Conservation (phyloP, 176 grass and related monocot genomes). For the Elymus sibiricus region DNA sequence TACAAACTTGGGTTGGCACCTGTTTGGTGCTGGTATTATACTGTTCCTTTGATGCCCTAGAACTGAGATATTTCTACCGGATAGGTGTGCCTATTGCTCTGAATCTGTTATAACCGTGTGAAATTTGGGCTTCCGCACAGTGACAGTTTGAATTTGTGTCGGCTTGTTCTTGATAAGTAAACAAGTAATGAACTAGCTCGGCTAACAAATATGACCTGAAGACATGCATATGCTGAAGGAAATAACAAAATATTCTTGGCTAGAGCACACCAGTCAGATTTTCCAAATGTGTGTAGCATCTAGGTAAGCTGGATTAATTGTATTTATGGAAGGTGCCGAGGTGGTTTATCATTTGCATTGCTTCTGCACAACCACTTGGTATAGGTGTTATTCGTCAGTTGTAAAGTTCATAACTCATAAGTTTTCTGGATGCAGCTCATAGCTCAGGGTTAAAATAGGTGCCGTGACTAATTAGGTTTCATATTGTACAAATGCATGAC, state of each 20-base stretch:
- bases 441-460: background rate
- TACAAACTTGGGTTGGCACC: background rate
- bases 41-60: constrained; percentile 5
- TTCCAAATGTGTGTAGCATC: background rate
- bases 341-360: background rate
- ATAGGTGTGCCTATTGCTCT: background rate
- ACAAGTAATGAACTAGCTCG: background rate
- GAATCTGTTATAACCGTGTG: background rate
- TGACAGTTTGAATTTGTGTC: background rate
- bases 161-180: background rate
- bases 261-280: background rate
- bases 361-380: background rate
- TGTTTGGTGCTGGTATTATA: background rate
- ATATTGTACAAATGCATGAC: background rate
- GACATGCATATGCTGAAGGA: background rate
- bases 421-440: background rate
- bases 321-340: background rate
- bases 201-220: background rate
- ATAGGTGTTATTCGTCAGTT: background rate
- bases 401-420: background rate
- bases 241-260: background rate
- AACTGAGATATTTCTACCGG: background rate
- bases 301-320: background rate
- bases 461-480: background rate
- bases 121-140: background rate